Conservation (phyloP, 805 yeast genomes). For the Teunomyces lycoperdinae region DNA sequence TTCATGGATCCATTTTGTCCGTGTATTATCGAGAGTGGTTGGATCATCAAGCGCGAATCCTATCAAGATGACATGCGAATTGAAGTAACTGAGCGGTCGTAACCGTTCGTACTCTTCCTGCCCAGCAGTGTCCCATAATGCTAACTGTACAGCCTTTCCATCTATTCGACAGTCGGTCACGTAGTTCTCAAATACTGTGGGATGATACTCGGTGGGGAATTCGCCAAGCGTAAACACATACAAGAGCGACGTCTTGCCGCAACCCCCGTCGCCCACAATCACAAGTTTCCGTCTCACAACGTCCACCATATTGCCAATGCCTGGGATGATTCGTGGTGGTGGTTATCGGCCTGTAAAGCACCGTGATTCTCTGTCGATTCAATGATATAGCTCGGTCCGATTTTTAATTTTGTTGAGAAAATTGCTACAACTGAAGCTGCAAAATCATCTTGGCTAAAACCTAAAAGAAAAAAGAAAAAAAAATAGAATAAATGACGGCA, state of each 20-base stretch:
- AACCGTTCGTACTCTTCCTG: slow-evolving; percentile 93
- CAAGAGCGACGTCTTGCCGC: slow-evolving; percentile 89
- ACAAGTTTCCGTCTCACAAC: slow-evolving; percentile 63
- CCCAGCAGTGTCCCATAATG: slow-evolving; percentile 96
- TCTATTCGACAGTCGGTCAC: slow-evolving; percentile 93
- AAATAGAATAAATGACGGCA: too few relatives aligned
- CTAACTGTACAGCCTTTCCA: slow-evolving; percentile 84
- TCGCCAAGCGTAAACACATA: slow-evolving; percentile 91
- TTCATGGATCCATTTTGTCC: slow-evolving; percentile 84
- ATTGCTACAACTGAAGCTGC: too few relatives aligned
- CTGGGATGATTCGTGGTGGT: too few relatives aligned
- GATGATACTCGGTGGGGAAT: slow-evolving; percentile 89
- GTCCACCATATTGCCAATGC: slow-evolving; percentile 20
- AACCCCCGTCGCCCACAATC: slow-evolving; percentile 93
- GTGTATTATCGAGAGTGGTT: slow-evolving; percentile 80
- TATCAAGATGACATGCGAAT: slow-evolving; percentile 80
- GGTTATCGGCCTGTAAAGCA: too few relatives aligned
- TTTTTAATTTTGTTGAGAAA: too few relatives aligned
- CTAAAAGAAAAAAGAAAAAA: too few relatives aligned
- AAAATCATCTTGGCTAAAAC: too few relatives aligned
- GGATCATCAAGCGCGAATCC: slow-evolving; percentile 85
- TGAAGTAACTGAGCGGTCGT: slow-evolving; percentile 82
- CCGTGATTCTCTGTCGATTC: neutral
- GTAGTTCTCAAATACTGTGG: slow-evolving; percentile 92
- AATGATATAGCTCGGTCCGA: too few relatives aligned